A percentile compares a stretch with the other conserved stretches of the same genome.
Evolutionary conservation across 1,139 yeast species (phyloP).

Genomic region (Magnusiomyces paraingens): DNA sequence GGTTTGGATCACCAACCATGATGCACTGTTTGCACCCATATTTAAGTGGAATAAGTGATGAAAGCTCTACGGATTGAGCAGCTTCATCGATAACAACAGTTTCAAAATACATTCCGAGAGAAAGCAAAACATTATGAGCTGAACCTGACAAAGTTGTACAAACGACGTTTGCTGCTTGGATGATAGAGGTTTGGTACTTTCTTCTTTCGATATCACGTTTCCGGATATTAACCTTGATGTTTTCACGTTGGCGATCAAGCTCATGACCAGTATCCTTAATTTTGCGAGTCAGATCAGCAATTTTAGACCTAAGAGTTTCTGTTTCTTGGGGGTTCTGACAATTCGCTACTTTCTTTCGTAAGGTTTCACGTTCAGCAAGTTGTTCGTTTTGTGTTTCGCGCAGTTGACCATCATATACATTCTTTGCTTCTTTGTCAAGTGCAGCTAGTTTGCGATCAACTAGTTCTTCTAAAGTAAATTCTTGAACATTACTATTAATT

Average conservation of each 20-base stretch:
- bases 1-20: constrained; percentile 99
- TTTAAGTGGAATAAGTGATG: constrained; percentile 84
- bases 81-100: constrained; percentile 98
- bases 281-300: constrained; percentile 48
- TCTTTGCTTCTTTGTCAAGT: constrained; percentile 34
- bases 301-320: constrained; percentile 22
- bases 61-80: constrained; percentile 91
- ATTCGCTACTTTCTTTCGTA: constrained; percentile 35
- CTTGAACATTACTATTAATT: constrained; percentile 73
- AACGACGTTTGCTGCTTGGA: constrained; percentile 75
- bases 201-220: constrained; percentile 74
- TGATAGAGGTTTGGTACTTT: constrained; percentile 62
- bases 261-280: constrained; percentile 64
- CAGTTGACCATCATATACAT: constrained; percentile 41
- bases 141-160: constrained; percentile 92
- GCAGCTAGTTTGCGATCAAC: constrained; percentile 61
- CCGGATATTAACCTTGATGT: constrained; percentile 41
- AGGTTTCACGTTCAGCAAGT: constrained; percentile 44
- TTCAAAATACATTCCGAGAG: constrained; percentile 70
- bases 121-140: constrained; percentile 78
- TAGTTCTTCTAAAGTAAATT: constrained; percentile 78
- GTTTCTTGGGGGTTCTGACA: constrained; percentile 24
- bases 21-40: constrained; percentile 88
- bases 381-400: constrained; percentile 49
- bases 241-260: constrained; percentile 74